phyloP scores from a whole-genome alignment of 2,329 filamentous ascomycete genomes.

The Monosporascus sp. region DNA sequence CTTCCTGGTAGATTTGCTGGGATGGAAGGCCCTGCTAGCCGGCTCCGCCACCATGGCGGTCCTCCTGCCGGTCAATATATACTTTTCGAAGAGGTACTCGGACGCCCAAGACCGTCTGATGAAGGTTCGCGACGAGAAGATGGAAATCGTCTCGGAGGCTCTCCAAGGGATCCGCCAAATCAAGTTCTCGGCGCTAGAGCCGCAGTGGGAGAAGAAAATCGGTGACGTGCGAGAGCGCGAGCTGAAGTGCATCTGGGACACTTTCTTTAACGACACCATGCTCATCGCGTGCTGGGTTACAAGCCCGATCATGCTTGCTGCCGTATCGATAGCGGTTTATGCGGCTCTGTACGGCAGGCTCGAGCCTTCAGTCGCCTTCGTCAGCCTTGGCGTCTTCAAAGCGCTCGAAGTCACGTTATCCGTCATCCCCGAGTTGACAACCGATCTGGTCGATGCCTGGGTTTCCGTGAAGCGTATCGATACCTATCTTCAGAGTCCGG shows the following conservation, averaged over 20 bases:
- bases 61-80: conserved; percentile 64
- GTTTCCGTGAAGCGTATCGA: conserved; percentile 70
- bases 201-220: conserved; percentile 70
- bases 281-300: conserved; percentile 66
- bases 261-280: conserved; percentile 58
- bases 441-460: conserved; percentile 64
- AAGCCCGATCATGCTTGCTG: conserved; percentile 68
- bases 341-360: conserved; percentile 57
- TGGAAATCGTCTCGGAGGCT: conserved; percentile 70
- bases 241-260: conserved; percentile 58
- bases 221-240: conserved; percentile 59
- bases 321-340: conserved; percentile 65
- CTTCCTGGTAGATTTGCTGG: conserved; percentile 65
- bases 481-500: conserved; percentile 61
- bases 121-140: conserved; percentile 70
- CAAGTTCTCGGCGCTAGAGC: conserved; percentile 74
- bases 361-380: conserved; percentile 70
- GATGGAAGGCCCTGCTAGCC: conserved; percentile 62
- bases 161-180: conserved; percentile 77
- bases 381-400: conserved; percentile 68
- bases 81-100: conserved; percentile 59
- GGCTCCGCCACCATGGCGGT: conserved; percentile 60
- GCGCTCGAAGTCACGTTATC: conserved; percentile 67
- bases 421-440: conserved; percentile 67
- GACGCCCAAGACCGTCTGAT: conserved; percentile 63